These are phyloP conservation scores for Diaporthe sp. DNA, from an alignment of 2,329 filamentous ascomycete genomes.

Conservation along the genomic window DNA sequence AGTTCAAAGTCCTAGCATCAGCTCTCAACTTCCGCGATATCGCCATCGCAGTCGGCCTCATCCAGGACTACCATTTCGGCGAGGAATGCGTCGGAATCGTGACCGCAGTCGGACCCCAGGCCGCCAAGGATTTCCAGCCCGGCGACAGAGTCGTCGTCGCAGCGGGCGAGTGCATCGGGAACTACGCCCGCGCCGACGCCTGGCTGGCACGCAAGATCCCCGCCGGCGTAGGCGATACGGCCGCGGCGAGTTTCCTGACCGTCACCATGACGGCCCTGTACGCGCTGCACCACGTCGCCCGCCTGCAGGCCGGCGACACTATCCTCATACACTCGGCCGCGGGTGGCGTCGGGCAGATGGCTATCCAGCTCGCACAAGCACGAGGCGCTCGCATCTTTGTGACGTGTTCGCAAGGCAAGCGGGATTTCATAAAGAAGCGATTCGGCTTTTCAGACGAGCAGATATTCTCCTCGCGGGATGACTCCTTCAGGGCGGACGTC, in stretches of 20 bases:
- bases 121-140: constrained; percentile 39
- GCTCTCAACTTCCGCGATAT: constrained; percentile 31
- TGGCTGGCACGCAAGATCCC: constrained; percentile 25
- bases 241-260: constrained; percentile 22
- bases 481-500: constrained; percentile 50
- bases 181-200: constrained; percentile 45
- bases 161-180: constrained; percentile 16
- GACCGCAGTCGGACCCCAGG: neutral
- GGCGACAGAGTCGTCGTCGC: constrained; percentile 47
- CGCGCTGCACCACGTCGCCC: constrained; percentile 28
- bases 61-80: constrained; percentile 30
- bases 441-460: neutral
- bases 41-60: constrained; percentile 14
- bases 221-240: neutral
- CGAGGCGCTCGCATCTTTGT: constrained; percentile 40
- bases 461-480: constrained; percentile 49
- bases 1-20: constrained; percentile 14
- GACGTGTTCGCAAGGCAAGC: constrained; percentile 27
- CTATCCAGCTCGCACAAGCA: constrained; percentile 21
- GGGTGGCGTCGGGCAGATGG: constrained; percentile 30
- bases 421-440: neutral
- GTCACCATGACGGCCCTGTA: constrained; percentile 31
- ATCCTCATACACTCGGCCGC: constrained; percentile 34
- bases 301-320: constrained; percentile 36
- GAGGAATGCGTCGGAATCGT: constrained; percentile 20